Evolutionary conservation across 2,329 filamentous ascomycete genomes (phyloP).

Genomic region (Ophiognomonia clavigignenti-juglandacearum): DNA sequence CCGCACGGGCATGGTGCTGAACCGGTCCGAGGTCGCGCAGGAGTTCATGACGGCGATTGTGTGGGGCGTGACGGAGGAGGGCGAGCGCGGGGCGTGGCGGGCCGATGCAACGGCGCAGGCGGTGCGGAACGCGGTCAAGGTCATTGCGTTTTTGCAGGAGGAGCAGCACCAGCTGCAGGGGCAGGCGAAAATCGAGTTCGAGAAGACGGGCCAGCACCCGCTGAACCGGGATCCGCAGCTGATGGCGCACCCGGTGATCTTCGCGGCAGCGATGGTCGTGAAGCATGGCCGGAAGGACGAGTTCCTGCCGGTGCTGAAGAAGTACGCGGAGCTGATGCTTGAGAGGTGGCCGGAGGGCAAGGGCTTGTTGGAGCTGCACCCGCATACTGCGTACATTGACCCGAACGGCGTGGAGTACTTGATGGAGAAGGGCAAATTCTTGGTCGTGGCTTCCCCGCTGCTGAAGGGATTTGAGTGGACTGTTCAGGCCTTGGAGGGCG

Average conservation of each 20-base stretch:
- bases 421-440: slow-evolving; percentile 28
- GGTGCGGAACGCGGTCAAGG: slow-evolving; percentile 38
- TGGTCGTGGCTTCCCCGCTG: slow-evolving; percentile 30
- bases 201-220: slow-evolving; percentile 20
- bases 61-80: slow-evolving; percentile 37
- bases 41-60: slow-evolving; percentile 34
- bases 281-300: slow-evolving; percentile 27
- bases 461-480: slow-evolving; percentile 42
- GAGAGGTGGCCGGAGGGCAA: slow-evolving; percentile 35
- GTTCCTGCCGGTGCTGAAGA: slow-evolving; percentile 28
- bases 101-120: slow-evolving; percentile 34
- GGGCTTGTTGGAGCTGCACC: slow-evolving; percentile 33
- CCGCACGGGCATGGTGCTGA: slow-evolving; percentile 41
- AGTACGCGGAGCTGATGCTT: slow-evolving; percentile 33
- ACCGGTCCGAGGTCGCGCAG: slow-evolving; percentile 35
- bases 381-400: slow-evolving; percentile 24
- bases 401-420: slow-evolving; percentile 28
- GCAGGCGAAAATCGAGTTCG: slow-evolving; percentile 11
- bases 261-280: slow-evolving; percentile 35
- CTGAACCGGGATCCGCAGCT: slow-evolving; percentile 39
- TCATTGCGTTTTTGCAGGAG: slow-evolving; percentile 46
- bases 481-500: slow-evolving; percentile 26
- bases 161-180: slow-evolving; percentile 29
- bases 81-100: slow-evolving; percentile 29
- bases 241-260: slow-evolving; percentile 36